Conservation (phyloP, 495 filamentous ascomycete genomes). For the Tuber borchii region DNA sequence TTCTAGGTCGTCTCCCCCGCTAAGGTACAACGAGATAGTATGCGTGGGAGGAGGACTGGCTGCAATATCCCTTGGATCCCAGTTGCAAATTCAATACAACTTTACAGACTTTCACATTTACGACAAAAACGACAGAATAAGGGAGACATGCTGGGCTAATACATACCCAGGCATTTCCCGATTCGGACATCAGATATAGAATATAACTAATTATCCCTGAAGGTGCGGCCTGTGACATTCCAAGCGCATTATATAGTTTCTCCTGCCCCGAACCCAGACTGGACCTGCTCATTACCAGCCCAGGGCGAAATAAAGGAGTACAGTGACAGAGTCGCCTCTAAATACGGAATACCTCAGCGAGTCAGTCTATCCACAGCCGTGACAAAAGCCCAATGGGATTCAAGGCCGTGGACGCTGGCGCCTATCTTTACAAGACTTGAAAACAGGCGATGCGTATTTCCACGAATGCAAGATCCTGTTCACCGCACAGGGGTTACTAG, state of each 20-base stretch:
- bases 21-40: background rate
- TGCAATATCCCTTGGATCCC: conserved; percentile 9
- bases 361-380: conserved; percentile 47
- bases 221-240: conserved; percentile 15
- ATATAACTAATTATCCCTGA: background rate
- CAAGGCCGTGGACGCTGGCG: conserved; percentile 46
- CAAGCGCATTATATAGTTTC: conserved; percentile 46
- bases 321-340: conserved; percentile 45
- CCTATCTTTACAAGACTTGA: conserved; percentile 42
- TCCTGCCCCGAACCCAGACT: conserved; percentile 49
- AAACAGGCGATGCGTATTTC: conserved; percentile 28
- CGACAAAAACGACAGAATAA: conserved; percentile 5
- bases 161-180: conserved; percentile 13
- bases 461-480: conserved; percentile 54
- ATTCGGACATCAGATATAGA: background rate
- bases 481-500: conserved; percentile 51
- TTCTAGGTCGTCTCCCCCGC: background rate
- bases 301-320: conserved; percentile 49
- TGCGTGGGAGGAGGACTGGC: conserved; percentile 9
- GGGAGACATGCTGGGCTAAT: conserved; percentile 13
- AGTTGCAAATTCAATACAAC: conserved; percentile 7
- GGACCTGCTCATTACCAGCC: conserved; percentile 46
- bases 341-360: conserved; percentile 46
- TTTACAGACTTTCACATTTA: conserved; percentile 9
- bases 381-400: conserved; percentile 45